phyloP scores from a whole-genome alignment of 805 yeast genomes.

The Henningerozyma blattae region DNA sequence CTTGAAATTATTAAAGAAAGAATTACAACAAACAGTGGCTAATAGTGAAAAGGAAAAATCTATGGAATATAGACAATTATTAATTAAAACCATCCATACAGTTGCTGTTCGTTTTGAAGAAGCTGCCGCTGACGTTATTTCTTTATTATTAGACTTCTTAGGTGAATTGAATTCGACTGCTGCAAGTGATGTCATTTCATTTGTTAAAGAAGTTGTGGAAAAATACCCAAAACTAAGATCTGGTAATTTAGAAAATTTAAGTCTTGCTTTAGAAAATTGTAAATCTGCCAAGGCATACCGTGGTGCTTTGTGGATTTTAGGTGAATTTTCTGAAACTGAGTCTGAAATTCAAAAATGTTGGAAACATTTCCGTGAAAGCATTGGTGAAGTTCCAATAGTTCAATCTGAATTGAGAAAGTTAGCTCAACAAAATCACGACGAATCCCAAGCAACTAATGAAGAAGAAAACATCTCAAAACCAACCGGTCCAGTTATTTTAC shows the following conservation, averaged over 20 bases:
- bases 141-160: slow-evolving; percentile 72
- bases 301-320: slow-evolving; percentile 91
- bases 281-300: slow-evolving; percentile 86
- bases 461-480: slow-evolving; percentile 22
- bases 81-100: slow-evolving; percentile 79
- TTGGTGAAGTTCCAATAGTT: slow-evolving; percentile 87
- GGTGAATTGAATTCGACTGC: slow-evolving; percentile 75
- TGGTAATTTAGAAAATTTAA: slow-evolving; percentile 49
- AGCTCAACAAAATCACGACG: slow-evolving; percentile 26
- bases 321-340: slow-evolving; percentile 75
- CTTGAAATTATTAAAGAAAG: slow-evolving; percentile 83
- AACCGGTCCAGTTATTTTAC: slow-evolving; percentile 71
- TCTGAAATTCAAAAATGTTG: slow-evolving; percentile 69
- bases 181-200: slow-evolving; percentile 81
- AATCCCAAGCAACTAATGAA: slow-evolving; percentile 18
- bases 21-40: slow-evolving; percentile 61
- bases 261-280: slow-evolving; percentile 48
- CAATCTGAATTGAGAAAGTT: slow-evolving; percentile 50
- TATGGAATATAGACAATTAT: slow-evolving; percentile 75
- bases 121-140: slow-evolving; percentile 86
- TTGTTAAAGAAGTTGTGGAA: slow-evolving; percentile 89
- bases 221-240: slow-evolving; percentile 72
- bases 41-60: slow-evolving; percentile 63
- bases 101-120: slow-evolving; percentile 83
- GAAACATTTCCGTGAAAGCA: slow-evolving; percentile 68